Evolutionary conservation across 345 rosid species (phyloP).

Genomic region (Aquilaria malaccensis): DNA sequence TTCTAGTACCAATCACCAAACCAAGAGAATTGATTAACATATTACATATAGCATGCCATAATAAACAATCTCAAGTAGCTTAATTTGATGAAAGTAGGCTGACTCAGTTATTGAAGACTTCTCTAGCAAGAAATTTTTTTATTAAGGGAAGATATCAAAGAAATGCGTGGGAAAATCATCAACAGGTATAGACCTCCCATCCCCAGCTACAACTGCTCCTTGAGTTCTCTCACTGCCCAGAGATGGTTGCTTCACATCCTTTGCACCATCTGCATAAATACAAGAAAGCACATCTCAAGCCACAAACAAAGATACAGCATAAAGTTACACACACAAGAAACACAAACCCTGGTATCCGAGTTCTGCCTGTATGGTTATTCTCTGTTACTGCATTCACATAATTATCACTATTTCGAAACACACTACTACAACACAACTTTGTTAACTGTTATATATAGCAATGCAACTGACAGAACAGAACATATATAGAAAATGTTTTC

Average conservation of each 20-base stretch:
- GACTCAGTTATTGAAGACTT: neutral
- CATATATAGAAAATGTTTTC: too few relatives aligned
- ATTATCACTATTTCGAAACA: too few relatives aligned
- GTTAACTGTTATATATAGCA: too few relatives aligned
- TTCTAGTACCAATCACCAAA: neutral
- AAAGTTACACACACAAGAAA: neutral
- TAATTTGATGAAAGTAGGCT: neutral
- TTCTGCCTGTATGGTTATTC: too few relatives aligned
- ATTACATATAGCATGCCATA: too few relatives aligned
- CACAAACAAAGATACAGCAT: neutral
- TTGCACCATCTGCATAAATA: conserved; percentile 43
- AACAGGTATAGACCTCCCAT: conserved; percentile 50
- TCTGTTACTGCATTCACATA: too few relatives aligned
- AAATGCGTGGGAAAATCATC: conserved; percentile 1
- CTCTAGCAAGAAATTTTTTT: neutral
- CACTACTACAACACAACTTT: too few relatives aligned
- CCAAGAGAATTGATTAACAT: conserved; percentile 1
- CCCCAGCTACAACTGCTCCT: conserved; percentile 36
- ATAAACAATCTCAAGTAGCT: conserved; percentile 1
- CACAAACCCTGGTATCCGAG: too few relatives aligned
- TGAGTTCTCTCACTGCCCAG: conserved; percentile 23
- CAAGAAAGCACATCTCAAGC: conserved; percentile 7
- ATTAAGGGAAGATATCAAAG: neutral
- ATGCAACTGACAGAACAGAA: too few relatives aligned
- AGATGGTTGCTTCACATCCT: conserved; percentile 37